Evolutionary conservation across 495 filamentous ascomycete genomes (phyloP).

Genomic region (Chaetomium cochliodes): DNA sequence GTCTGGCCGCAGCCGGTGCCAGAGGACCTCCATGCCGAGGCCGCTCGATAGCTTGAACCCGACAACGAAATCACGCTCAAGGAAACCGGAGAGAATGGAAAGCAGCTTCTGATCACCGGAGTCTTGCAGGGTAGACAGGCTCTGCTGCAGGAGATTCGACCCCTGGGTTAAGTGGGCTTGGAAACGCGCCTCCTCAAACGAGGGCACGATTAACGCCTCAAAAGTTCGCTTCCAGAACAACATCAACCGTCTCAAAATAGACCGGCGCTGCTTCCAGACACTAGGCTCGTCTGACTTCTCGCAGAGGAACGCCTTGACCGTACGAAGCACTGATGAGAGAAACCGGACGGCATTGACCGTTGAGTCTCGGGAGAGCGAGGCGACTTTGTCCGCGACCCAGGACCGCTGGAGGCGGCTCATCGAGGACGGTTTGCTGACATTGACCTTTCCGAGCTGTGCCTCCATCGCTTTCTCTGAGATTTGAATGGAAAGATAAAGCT

Average conservation of each 20-base stretch:
- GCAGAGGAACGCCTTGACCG: slow-evolving; percentile 37
- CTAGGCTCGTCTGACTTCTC: slow-evolving; percentile 26
- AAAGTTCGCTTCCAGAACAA: slow-evolving; percentile 61
- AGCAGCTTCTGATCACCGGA: slow-evolving; percentile 33
- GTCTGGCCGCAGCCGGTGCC: slow-evolving; percentile 67
- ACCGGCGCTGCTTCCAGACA: slow-evolving; percentile 37
- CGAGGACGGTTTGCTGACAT: slow-evolving; percentile 55
- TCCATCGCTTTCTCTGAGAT: slow-evolving; percentile 33
- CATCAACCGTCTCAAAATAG: slow-evolving; percentile 47
- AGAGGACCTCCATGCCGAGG: slow-evolving; percentile 80
- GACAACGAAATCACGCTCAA: slow-evolving; percentile 46
- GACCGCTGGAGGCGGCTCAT: slow-evolving; percentile 72
- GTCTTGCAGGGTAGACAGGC: slow-evolving; percentile 25
- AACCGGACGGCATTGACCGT: slow-evolving; percentile 52
- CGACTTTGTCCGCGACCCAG: slow-evolving; percentile 55
- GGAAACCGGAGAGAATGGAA: slow-evolving; percentile 29
- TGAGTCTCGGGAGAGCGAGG: slow-evolving; percentile 62
- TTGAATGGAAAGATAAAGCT: slow-evolving; percentile 50
- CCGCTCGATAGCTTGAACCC: slow-evolving; percentile 67
- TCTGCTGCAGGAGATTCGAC: slow-evolving; percentile 33
- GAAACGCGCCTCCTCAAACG: slow-evolving; percentile 55
- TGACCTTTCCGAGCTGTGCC: slow-evolving; percentile 36
- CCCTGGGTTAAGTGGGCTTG: slow-evolving; percentile 51
- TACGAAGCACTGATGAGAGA: slow-evolving; percentile 35
- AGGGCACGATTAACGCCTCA: slow-evolving; percentile 39